phyloP scores from a whole-genome alignment of 306 rosid species.

The Argentina anserina region DNA sequence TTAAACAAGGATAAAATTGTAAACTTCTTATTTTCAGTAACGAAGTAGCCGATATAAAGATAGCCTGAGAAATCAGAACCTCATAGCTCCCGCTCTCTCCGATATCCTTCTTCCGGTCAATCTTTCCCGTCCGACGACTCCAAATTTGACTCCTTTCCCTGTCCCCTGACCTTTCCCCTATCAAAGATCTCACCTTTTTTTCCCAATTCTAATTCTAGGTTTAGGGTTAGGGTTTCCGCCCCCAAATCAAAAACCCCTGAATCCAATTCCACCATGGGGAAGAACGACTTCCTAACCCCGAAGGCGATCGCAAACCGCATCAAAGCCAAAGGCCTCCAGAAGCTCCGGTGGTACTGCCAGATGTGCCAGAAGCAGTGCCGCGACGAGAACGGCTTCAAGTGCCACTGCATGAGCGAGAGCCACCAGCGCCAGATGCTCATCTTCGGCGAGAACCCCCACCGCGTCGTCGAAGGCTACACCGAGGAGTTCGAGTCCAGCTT shows the following conservation, averaged over 20 bases:
- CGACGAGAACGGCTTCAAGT: conserved; percentile 91
- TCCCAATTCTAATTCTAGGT: background rate
- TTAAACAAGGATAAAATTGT: no score
- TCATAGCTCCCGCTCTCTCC: background rate
- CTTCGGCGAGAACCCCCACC: conserved; percentile 71
- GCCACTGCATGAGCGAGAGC: conserved; percentile 85
- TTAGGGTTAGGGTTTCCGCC: background rate
- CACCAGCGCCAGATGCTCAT: conserved; percentile 95
- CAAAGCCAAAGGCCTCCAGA: conserved; percentile 93
- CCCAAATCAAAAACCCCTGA: background rate
- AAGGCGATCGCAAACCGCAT: conserved; percentile 89
- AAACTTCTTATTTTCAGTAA: no score
- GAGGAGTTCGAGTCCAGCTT: conserved; percentile 72
- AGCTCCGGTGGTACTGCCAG: conserved; percentile 96
- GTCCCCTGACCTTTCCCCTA: background rate
- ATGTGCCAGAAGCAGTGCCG: conserved; percentile 98
- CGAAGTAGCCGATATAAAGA: no score
- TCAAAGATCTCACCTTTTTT: no score
- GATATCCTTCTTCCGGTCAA: background rate
- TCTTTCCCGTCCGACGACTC: background rate
- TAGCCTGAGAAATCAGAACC: background rate
- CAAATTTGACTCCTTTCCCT: background rate
- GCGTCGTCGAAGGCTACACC: conserved; percentile 72
- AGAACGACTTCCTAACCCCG: conserved; percentile 81
- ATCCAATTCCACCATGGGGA: conserved; percentile 50